phyloP scores from a whole-genome alignment of 371 early-diverging fungal species.

The Mortierella polycephala region DNA sequence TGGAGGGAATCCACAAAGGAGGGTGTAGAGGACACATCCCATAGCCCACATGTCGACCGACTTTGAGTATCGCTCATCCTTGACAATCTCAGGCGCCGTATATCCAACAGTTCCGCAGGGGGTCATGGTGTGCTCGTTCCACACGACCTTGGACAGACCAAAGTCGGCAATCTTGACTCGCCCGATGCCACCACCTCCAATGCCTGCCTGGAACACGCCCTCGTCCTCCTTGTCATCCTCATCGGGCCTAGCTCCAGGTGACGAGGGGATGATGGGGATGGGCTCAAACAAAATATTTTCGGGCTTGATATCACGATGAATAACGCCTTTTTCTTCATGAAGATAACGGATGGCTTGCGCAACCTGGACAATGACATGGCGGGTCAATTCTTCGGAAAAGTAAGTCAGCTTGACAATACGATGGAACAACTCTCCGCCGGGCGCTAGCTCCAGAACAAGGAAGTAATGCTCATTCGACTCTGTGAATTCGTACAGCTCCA shows the following conservation, averaged over 20 bases:
- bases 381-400: slow-evolving; percentile 79
- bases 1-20: slow-evolving; percentile 92
- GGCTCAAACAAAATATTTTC: slow-evolving; percentile 93
- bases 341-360: slow-evolving; percentile 89
- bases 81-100: slow-evolving; percentile 92
- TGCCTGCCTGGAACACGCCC: slow-evolving; percentile 74
- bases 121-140: slow-evolving; percentile 85
- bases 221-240: slow-evolving; percentile 77
- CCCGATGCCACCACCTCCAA: slow-evolving; percentile 87
- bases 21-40: slow-evolving; percentile 91
- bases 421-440: slow-evolving; percentile 91
- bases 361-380: slow-evolving; percentile 89
- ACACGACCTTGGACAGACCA: slow-evolving; percentile 84
- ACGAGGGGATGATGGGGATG: slow-evolving; percentile 71
- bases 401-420: slow-evolving; percentile 83
- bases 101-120: slow-evolving; percentile 94
- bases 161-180: slow-evolving; percentile 90
- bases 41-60: slow-evolving; percentile 96
- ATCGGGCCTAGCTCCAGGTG: slow-evolving; percentile 58
- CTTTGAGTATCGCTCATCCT: slow-evolving; percentile 83
- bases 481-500: slow-evolving; percentile 72
- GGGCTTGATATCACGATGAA: slow-evolving; percentile 95
- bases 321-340: slow-evolving; percentile 88
- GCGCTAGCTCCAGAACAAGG: slow-evolving; percentile 84
- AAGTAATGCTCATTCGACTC: slow-evolving; percentile 77